Evolutionary conservation across 768 basidiomycete genomes (phyloP).

Genomic region (Leccinellum albellum): DNA sequence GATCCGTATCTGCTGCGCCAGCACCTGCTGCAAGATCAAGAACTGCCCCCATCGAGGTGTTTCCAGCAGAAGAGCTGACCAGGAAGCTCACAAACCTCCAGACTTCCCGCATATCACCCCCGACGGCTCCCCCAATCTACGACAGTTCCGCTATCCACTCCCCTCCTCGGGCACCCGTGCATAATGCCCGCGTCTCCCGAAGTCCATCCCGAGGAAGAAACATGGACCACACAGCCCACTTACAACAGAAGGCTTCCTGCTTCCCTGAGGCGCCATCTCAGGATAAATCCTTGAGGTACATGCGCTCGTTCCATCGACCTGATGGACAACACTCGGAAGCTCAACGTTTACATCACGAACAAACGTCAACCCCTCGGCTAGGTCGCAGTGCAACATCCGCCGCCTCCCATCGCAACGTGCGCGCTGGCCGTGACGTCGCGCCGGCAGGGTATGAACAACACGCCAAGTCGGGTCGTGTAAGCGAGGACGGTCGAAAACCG

Average conservation of each 20-base stretch:
- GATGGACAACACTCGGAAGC: slow-evolving; percentile 34
- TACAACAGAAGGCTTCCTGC: slow-evolving; percentile 21
- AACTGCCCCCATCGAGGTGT: slow-evolving; percentile 35
- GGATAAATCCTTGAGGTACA: slow-evolving; percentile 38
- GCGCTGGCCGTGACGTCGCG: slow-evolving; percentile 14
- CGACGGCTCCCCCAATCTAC: slow-evolving; percentile 5
- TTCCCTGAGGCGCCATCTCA: slow-evolving; percentile 19
- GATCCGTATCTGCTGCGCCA: slow-evolving; percentile 28
- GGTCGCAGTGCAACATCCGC: slow-evolving; percentile 37
- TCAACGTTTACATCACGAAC: slow-evolving; percentile 33
- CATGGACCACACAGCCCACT: slow-evolving; percentile 8
- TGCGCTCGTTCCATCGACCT: slow-evolving; percentile 61
- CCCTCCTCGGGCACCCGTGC: slow-evolving; percentile 9
- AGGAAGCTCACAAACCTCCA: slow-evolving; percentile 55
- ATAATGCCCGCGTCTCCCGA: slow-evolving; percentile 15
- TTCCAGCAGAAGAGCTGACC: slow-evolving; percentile 58
- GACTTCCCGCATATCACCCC: slow-evolving; percentile 15
- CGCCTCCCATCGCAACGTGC: slow-evolving; percentile 9
- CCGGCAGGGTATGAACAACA: slow-evolving; percentile 16
- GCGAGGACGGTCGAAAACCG: slow-evolving; percentile 26
- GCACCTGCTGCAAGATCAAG: slow-evolving; percentile 21
- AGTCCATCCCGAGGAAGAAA: slow-evolving; percentile 20
- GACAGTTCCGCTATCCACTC: slow-evolving; percentile 10
- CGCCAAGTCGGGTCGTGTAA: slow-evolving; percentile 19
- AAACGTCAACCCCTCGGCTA: slow-evolving; percentile 26